Evolutionary conservation across 768 basidiomycete genomes (phyloP).

Genomic region (Cubamyces sp.): DNA sequence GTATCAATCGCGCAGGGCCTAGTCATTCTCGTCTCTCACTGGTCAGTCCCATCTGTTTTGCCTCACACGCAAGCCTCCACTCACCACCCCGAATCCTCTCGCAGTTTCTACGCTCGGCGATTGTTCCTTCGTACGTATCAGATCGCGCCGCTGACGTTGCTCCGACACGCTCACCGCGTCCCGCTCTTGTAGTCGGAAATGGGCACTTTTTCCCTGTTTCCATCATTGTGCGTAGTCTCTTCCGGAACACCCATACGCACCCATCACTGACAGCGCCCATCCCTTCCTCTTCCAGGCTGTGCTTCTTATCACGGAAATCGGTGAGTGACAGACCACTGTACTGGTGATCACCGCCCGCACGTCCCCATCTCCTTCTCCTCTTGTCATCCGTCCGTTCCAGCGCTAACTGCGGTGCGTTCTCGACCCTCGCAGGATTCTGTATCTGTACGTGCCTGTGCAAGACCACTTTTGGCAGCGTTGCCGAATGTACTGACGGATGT

Average conservation of each 20-base stretch:
- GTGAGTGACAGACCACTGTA: neutral
- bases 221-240: conserved; percentile 1
- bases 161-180: neutral
- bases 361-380: too few species aligned
- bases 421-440: too few species aligned
- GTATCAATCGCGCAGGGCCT: neutral
- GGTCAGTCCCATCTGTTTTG: neutral
- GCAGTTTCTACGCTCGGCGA: conserved; percentile 12
- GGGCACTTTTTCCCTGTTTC: conserved; percentile 6
- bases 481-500: neutral
- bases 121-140: conserved; percentile 7
- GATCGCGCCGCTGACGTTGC: neutral
- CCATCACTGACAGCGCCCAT: neutral
- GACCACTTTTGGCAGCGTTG: neutral
- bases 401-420: too few species aligned
- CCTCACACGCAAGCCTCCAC: neutral
- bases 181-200: neutral
- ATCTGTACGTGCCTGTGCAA: neutral
- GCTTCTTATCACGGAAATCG: conserved; percentile 4
- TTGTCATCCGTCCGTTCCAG: too few species aligned
- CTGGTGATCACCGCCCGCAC: neutral
- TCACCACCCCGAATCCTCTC: neutral
- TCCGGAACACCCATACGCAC: neutral
- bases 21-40: conserved; percentile 11
- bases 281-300: neutral